phyloP scores from a whole-genome alignment of 169 alveolate genomes.

The Ichthyophthirius multifiliis region DNA sequence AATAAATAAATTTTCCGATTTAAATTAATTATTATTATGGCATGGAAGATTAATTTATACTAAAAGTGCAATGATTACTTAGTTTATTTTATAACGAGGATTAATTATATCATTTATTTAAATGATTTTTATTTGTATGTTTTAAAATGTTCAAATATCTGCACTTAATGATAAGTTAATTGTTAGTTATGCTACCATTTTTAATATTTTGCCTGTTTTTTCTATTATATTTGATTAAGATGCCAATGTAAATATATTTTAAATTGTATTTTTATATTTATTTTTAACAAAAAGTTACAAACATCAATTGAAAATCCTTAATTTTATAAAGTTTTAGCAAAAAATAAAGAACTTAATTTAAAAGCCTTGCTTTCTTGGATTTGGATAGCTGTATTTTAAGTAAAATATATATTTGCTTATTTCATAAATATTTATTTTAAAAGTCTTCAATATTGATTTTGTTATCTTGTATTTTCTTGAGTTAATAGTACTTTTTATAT shows the following conservation, averaged over 20 bases:
- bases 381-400: slow-evolving; percentile 60
- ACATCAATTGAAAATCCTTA: slow-evolving; percentile 60
- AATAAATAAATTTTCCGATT: slow-evolving; percentile 54
- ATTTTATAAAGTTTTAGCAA: slow-evolving; percentile 49
- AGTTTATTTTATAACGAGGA: slow-evolving; percentile 81
- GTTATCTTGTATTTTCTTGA: slow-evolving; percentile 35
- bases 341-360: slow-evolving; percentile 57
- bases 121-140: slow-evolving; percentile 84
- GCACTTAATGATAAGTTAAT: slow-evolving; percentile 58
- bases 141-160: slow-evolving; percentile 81
- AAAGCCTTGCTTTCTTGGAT: slow-evolving; percentile 67
- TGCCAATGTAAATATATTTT: not conserved
- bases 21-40: slow-evolving; percentile 73
- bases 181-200: slow-evolving; percentile 66
- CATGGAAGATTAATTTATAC: slow-evolving; percentile 79
- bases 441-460: slow-evolving; percentile 40
- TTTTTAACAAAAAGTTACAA: slow-evolving; percentile 46
- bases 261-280: not conserved
- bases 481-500: slow-evolving; percentile 58
- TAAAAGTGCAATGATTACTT: slow-evolving; percentile 62
- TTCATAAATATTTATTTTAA: not conserved
- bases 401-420: not conserved
- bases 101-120: slow-evolving; percentile 70
- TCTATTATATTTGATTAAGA: slow-evolving; percentile 65
- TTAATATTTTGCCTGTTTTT: slow-evolving; percentile 64